Evolutionary conservation across 1,139 yeast species (phyloP), one percentile per base, ranked within the genome.

Genomic region (Saccharomyces hybrid): DNA sequence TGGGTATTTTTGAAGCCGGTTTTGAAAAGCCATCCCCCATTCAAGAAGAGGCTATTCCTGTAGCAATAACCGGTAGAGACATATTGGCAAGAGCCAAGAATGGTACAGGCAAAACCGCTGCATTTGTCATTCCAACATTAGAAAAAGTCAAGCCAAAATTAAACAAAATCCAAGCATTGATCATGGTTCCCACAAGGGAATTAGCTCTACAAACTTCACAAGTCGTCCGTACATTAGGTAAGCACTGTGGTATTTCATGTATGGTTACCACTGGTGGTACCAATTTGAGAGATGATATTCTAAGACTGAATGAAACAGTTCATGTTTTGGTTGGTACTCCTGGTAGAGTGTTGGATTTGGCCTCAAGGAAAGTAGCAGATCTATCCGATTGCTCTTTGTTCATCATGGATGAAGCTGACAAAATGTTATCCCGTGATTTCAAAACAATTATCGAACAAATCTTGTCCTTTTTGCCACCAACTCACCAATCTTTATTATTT

Each of bases 241-340:
- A 90, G 71, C 98, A 93, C 73, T 77, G 93, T 72, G 93, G 91
- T 38, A 78, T 89, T 62, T 88, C 91, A 70, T 90, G 95, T 71
- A 93, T 95, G 98, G 98, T 93, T 57, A 88, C 98, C 71, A 93
- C 99, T 16, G 99, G 99, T 73, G 99, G 99, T 70, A 95, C 99
- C 50, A 83, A 88, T 56, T 78, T 93, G 64, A 84, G 88, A 73
- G 99, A 93, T 74, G 99, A 93, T 75, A 91, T 93, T 66, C 74
- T 93, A 67, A 86, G 99, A 78, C 79, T 93, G 66, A 82, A 87
- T 67, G 98, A 93, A 54, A 87, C 96, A 5, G 97, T 90, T 42
- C 97, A 90, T 71, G 82, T 90, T 50, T 75, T 90, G 58, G 97
- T 90, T 48, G 97, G 96, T 60, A 90, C 97, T 51, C 97, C 97